phyloP scores from a whole-genome alignment of 2,329 filamentous ascomycete genomes.

The Elsinoe batatas region DNA sequence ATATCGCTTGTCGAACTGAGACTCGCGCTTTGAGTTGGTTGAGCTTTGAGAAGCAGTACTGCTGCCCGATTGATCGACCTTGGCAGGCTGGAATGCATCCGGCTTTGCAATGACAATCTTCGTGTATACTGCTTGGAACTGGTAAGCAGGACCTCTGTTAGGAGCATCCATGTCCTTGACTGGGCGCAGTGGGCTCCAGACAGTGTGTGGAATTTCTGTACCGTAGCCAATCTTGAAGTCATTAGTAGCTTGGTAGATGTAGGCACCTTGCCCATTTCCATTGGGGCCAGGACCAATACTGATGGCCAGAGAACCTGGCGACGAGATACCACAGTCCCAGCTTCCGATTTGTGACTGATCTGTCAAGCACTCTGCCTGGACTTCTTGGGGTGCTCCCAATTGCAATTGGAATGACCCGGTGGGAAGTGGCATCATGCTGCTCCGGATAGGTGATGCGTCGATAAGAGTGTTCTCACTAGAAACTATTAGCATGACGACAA shows the following conservation, averaged over 20 bases:
- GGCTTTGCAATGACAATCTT: constrained; percentile 50
- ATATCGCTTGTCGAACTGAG: neutral
- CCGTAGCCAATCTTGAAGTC: constrained; percentile 45
- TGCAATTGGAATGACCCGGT: constrained; percentile 50
- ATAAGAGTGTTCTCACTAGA: constrained; percentile 10
- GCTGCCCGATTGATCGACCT: constrained; percentile 17
- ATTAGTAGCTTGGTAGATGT: constrained; percentile 22
- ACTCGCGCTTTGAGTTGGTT: neutral
- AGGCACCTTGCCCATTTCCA: constrained; percentile 21
- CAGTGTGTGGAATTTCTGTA: constrained; percentile 45
- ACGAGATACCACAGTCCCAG: constrained; percentile 52
- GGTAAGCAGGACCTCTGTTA: constrained; percentile 51
- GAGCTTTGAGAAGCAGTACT: constrained; percentile 17
- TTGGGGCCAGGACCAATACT: constrained; percentile 19
- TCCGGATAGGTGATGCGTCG: constrained; percentile 44
- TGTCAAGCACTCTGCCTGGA: constrained; percentile 48
- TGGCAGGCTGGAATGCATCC: constrained; percentile 27
- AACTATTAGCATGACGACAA: neutral
- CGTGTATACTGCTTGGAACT: constrained; percentile 53
- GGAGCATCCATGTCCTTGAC: constrained; percentile 49
- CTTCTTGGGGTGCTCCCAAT: constrained; percentile 39
- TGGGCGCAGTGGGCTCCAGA: constrained; percentile 38
- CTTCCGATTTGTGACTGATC: constrained; percentile 46
- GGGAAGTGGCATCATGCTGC: constrained; percentile 44
- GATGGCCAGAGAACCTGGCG: constrained; percentile 22